Evolutionary conservation across 176 grass and related monocot genomes (phyloP).

Genomic region (Aegilops sharonensis): DNA sequence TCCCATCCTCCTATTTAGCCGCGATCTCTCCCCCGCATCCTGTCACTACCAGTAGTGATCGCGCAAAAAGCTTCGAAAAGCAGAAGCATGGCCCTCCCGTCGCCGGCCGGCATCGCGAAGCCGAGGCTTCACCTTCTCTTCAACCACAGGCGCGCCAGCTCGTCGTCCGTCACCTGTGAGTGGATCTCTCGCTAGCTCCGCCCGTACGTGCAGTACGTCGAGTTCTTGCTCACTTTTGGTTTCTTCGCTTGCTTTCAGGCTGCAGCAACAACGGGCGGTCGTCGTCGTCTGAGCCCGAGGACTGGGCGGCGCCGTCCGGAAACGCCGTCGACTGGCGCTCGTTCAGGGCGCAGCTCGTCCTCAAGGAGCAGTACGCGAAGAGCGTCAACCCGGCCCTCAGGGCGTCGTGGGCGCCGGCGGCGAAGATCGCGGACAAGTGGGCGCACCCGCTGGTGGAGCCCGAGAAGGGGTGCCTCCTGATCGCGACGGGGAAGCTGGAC

Average conservation of each 20-base stretch:
- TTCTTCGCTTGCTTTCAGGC: slow-evolving; percentile 15
- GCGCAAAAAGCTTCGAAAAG: neutral
- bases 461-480: slow-evolving; percentile 79
- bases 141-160: neutral
- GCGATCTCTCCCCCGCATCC: neutral
- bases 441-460: slow-evolving; percentile 75
- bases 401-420: neutral
- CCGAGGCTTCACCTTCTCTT: slow-evolving; percentile 1
- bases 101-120: slow-evolving; percentile 8
- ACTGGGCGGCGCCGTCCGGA: slow-evolving; percentile 12
- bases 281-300: slow-evolving; percentile 2
- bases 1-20: neutral
- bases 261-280: slow-evolving; percentile 24
- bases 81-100: slow-evolving; percentile 20
- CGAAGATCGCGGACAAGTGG: slow-evolving; percentile 52
- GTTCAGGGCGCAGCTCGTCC: slow-evolving; percentile 65
- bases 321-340: slow-evolving; percentile 67
- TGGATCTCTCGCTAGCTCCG: neutral
- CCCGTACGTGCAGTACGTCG: neutral
- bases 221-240: neutral
- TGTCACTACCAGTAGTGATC: neutral
- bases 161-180: slow-evolving; percentile 29
- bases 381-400: neutral
- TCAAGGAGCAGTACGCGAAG: slow-evolving; percentile 37
- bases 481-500: slow-evolving; percentile 85